Evolutionary conservation across 495 filamentous ascomycete genomes (phyloP), one percentile per base, ranked within the genome.

Genomic region (Aspergillus bridgeri): DNA sequence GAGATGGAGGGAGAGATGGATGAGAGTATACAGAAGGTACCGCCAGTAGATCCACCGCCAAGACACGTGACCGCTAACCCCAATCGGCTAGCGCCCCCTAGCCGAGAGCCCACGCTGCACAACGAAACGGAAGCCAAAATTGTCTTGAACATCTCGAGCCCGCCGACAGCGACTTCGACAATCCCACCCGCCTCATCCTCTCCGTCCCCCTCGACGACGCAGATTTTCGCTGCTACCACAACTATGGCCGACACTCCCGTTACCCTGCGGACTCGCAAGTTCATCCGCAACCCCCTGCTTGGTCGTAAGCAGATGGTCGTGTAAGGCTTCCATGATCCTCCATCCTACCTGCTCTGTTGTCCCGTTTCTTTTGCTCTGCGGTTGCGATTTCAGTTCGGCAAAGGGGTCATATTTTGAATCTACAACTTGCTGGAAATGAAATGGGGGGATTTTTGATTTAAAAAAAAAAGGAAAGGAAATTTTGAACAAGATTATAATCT

Each of bases 221-320:
- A 68, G 68, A 66, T 69, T 70, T 65, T 69, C 62, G n/a, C n/a
- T n/a, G n/a, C 59, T 67, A 71, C 66, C 71, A 70, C 76, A 80
- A 91, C 76, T 75, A 98, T 97, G 94, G 85, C 92, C 77, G 94
- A 97, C 78, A 72, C 83, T 75, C 84, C 88, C 66, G 90, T 99
- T 72, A 98, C 94, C 67, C 81, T 99, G 83, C 90, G 95, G 80
- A 99, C 95, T 77, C 93, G 95, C 89, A 99, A 99, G 84, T 99
- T 99, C 91, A 95, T 98, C 78, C 89, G 91, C 80, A 99, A 99
- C 84, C 89, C 95, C 74, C 90, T 99, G 74, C 89, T 99, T 65
- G 92, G 86, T 71, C 89, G 93, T 73, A 96, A 94, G 84, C 95
- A 99, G 86, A 98, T 99, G 94, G 95, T 99, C 80, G 90, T 98